Conservation (phyloP, 73 alveolate species). For the Uronychia setigera region DNA sequence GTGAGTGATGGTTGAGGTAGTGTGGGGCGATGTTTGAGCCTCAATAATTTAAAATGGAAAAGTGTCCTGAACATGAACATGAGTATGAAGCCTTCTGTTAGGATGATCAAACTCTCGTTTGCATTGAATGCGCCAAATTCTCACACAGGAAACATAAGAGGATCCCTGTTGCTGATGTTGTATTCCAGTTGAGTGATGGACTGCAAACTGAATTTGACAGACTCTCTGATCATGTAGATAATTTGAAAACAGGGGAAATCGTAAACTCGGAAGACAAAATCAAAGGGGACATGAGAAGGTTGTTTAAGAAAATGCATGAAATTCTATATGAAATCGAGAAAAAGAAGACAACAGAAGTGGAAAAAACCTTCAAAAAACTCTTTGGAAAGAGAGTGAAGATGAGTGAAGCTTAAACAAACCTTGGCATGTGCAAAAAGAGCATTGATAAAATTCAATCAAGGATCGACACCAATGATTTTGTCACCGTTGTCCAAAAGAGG, state of each 20-base stretch:
- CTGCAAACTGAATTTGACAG: background rate
- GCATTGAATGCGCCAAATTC: slow-evolving; percentile 45
- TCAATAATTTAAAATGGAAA: no score
- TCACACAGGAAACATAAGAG: slow-evolving; percentile 28
- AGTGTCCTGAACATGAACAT: no score
- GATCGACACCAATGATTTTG: slow-evolving; percentile 25
- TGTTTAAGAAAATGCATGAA: slow-evolving; percentile 58
- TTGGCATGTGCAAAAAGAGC: slow-evolving; percentile 24
- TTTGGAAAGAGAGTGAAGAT: slow-evolving; percentile 34
- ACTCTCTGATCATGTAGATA: no score
- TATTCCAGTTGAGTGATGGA: slow-evolving; percentile 21
- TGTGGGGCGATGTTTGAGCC: no score
- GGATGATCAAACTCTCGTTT: slow-evolving; percentile 14
- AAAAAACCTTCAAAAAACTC: slow-evolving; percentile 7
- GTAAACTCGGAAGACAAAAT: no score
- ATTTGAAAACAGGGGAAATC: no score
- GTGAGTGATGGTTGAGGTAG: no score
- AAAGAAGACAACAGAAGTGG: slow-evolving; percentile 31
- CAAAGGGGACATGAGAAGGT: no score
- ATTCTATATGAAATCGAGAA: slow-evolving; percentile 58
- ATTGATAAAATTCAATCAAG: background rate
- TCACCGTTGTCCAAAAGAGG: slow-evolving; percentile 7
- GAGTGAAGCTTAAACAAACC: slow-evolving; percentile 19
- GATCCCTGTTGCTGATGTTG: slow-evolving; percentile 42
- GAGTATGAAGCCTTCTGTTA: slow-evolving; percentile 32